Evolutionary conservation across 208 protist species (phyloP), one percentile per base, ranked within the genome.

Genomic region (Leptomonas pyrrhocoris): DNA sequence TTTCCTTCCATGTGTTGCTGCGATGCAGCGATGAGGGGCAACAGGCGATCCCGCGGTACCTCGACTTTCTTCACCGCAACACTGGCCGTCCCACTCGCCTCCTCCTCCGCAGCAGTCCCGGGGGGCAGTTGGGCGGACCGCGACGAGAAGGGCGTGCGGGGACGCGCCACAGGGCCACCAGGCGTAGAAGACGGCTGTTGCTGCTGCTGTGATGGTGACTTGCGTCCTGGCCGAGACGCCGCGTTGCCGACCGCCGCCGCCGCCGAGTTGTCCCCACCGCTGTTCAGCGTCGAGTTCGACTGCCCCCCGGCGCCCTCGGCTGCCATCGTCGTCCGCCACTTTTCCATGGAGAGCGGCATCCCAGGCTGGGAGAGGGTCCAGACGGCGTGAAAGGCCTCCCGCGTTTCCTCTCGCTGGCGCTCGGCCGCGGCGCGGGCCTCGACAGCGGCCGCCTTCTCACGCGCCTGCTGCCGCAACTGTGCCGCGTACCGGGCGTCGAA

Each of bases 281-380:
- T 38, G 30, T 21, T 57, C 28, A 38, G 25, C 9, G 51, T 31
- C 18, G 54, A 27, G 19, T 8, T 28, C 31, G 54, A 9, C 34
- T 58, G 38, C 68, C 16, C 54, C 1, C 43, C 48, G 1, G 60
- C 13, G 4, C 18, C 48, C 1, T 13, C 34, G 2, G 48, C 63
- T 11, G 78, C 53, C 55, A 73, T 71, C 15, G 15, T 77, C 25
- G 58, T 66, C 56, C 36, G 45, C 50, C 77, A 79, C 19, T 60
- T 69, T n/a, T 83, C 79, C 21, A 70, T 74, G 36, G 82, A 89
- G 23, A 92, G 74, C 31, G 89, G 86, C 83, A 89, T 84, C 25
- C 79, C 81, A 18, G 64, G 69, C 40, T 83, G 73, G 28, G 84
- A 88, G 30, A 92, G 74, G 0, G 66, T 62, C 83, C 84, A 94